phyloP scores from a whole-genome alignment of 495 filamentous ascomycete species.

The Penicillium pancosmium region DNA sequence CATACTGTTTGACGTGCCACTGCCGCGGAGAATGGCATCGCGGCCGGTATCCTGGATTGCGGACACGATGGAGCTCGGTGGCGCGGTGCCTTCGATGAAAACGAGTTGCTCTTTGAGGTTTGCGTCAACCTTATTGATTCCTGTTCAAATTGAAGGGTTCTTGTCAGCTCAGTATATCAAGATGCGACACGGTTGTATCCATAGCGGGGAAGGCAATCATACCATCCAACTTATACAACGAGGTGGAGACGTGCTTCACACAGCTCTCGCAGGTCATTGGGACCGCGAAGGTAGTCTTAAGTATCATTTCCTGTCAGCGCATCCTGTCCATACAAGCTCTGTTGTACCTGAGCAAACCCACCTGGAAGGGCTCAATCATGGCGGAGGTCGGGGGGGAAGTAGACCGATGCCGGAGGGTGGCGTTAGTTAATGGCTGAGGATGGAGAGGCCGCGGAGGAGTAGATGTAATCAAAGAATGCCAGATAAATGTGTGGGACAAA shows the following conservation, averaged over 20 bases:
- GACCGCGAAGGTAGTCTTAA: conserved; percentile 89
- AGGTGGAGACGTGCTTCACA: conserved; percentile 77
- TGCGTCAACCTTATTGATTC: conserved; percentile 52
- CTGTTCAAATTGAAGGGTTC: conserved; percentile 23
- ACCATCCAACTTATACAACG: conserved; percentile 74
- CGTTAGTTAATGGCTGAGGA: not conserved
- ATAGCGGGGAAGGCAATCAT: conserved; percentile 11
- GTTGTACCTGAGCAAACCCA: conserved; percentile 25
- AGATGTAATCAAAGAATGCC: not conserved
- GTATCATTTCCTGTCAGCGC: conserved; percentile 5
- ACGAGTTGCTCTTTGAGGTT: conserved; percentile 52
- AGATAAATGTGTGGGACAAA: not conserved
- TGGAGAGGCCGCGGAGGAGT: not conserved
- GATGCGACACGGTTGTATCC: conserved; percentile 1
- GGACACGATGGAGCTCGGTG: conserved; percentile 84
- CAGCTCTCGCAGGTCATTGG: conserved; percentile 89
- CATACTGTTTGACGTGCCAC: conserved; percentile 81
- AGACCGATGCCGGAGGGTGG: conserved; percentile 14
- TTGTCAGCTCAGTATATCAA: conserved; percentile 1
- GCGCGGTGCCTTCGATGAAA: conserved; percentile 57
- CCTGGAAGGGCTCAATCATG: conserved; percentile 65
- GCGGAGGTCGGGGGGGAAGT: conserved; percentile 17
- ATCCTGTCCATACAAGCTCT: not conserved
- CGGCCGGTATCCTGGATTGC: conserved; percentile 89
- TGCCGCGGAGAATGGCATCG: conserved; percentile 92